Evolutionary conservation across 208 protist species (phyloP).

Genomic region (Leishmania turanica): DNA sequence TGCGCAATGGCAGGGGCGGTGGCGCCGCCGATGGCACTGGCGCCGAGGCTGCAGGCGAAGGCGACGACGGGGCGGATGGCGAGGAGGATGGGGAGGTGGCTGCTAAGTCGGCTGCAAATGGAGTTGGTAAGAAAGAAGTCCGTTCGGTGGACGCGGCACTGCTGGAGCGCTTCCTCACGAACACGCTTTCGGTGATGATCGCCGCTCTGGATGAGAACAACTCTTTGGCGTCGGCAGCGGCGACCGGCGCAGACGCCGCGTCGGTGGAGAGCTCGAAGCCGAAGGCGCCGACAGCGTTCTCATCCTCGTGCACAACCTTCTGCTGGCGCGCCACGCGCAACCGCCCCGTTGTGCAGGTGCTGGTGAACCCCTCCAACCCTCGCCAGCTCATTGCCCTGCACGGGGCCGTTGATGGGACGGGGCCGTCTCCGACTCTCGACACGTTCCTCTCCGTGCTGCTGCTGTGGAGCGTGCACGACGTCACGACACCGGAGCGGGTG

Average conservation of each 20-base stretch:
- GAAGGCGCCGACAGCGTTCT: constrained; percentile 63
- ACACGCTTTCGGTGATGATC: constrained; percentile 70
- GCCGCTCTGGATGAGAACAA: constrained; percentile 73
- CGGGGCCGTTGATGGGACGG: constrained; percentile 32
- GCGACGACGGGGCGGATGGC: constrained; percentile 2
- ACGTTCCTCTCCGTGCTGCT: constrained; percentile 69
- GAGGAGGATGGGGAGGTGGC: constrained; percentile 5
- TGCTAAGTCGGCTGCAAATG: background rate
- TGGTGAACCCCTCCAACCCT: constrained; percentile 47
- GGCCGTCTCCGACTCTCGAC: constrained; percentile 47
- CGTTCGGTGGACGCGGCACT: constrained; percentile 55
- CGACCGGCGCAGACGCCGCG: constrained; percentile 3
- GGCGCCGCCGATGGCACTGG: constrained; percentile 9
- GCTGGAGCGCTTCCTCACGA: constrained; percentile 61
- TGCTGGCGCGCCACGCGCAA: constrained; percentile 48
- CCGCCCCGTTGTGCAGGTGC: constrained; percentile 54
- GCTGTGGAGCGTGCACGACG: constrained; percentile 78
- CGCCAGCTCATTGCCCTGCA: constrained; percentile 60
- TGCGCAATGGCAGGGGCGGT: constrained; percentile 14
- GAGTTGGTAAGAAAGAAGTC: background rate
- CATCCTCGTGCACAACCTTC: constrained; percentile 51
- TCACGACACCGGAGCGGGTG: constrained; percentile 57
- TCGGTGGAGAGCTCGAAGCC: constrained; percentile 13
- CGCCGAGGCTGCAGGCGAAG: constrained; percentile 4
- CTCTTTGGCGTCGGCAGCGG: constrained; percentile 15